These are phyloP conservation scores for Nasturtium officinale DNA, from an alignment of 345 rosid species.

Conservation along the genomic window DNA sequence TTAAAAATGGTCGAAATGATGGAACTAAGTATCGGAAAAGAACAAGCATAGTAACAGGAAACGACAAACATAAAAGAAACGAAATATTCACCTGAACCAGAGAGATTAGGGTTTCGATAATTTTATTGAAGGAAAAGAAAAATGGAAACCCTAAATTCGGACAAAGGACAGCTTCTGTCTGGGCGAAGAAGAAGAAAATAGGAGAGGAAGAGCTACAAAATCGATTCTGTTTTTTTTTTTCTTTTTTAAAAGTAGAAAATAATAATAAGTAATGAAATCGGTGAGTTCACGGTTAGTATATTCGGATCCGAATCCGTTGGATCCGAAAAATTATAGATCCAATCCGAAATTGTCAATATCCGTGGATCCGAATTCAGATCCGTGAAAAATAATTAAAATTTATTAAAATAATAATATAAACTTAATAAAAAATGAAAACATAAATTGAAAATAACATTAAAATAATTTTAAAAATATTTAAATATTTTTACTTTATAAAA, in stretches of 20 bases:
- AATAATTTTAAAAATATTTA: no score
- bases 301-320: no score
- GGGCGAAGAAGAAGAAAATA: background rate
- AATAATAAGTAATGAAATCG: background rate
- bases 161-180: slow-evolving; percentile 21
- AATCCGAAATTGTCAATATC: no score
- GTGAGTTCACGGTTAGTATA: no score
- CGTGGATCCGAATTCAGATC: no score
- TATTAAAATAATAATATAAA: no score
- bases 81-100: slow-evolving; percentile 20
- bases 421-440: no score
- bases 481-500: no score
- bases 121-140: background rate
- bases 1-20: background rate
- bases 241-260: background rate
- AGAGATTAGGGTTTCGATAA: slow-evolving; percentile 37
- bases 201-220: slow-evolving; percentile 39
- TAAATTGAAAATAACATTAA: no score
- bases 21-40: background rate
- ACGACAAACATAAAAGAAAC: background rate
- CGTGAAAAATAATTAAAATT: no score
- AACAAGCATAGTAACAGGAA: background rate
- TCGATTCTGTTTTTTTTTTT: slow-evolving; percentile 30
- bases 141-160: slow-evolving; percentile 34
- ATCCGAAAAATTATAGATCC: no score